Conservation (phyloP, 192 early-diverging fungal genomes). For the Lobosporangium transversale region DNA sequence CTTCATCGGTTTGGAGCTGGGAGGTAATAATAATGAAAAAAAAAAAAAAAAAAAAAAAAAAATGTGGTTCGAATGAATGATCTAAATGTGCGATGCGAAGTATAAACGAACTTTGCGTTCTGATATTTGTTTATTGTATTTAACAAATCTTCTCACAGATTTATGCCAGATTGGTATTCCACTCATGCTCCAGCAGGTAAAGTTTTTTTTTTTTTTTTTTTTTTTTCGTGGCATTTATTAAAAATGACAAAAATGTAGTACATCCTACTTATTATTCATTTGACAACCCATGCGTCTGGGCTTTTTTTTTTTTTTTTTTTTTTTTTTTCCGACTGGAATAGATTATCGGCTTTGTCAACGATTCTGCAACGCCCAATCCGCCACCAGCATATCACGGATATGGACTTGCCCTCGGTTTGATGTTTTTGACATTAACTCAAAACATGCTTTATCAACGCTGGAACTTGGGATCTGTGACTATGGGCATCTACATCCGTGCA, state of each 20-base stretch:
- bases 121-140: too few species aligned
- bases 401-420: slow-evolving; percentile 26
- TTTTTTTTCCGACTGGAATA: too few species aligned
- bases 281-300: too few species aligned
- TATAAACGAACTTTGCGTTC: too few species aligned
- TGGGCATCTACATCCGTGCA: slow-evolving; percentile 46
- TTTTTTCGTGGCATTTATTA: too few species aligned
- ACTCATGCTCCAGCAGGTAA: slow-evolving; percentile 34
- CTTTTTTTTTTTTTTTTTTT: too few species aligned
- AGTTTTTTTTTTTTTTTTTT: too few species aligned
- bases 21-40: slow-evolving; percentile 21
- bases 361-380: slow-evolving; percentile 2
- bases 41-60: slow-evolving; percentile 2
- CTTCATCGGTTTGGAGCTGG: slow-evolving; percentile 29
- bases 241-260: too few species aligned
- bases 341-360: slow-evolving; percentile 36
- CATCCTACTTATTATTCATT: not conserved
- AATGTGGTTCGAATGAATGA: too few species aligned
- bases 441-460: slow-evolving; percentile 45
- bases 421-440: slow-evolving; percentile 9
- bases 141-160: slow-evolving; percentile 6
- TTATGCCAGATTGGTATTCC: slow-evolving; percentile 34
- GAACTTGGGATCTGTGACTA: slow-evolving; percentile 45
- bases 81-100: too few species aligned
- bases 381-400: slow-evolving; percentile 45